These are phyloP conservation scores for Capsicum pubescens DNA, from an alignment of 257 asterid species.

Conservation along the genomic window DNA sequence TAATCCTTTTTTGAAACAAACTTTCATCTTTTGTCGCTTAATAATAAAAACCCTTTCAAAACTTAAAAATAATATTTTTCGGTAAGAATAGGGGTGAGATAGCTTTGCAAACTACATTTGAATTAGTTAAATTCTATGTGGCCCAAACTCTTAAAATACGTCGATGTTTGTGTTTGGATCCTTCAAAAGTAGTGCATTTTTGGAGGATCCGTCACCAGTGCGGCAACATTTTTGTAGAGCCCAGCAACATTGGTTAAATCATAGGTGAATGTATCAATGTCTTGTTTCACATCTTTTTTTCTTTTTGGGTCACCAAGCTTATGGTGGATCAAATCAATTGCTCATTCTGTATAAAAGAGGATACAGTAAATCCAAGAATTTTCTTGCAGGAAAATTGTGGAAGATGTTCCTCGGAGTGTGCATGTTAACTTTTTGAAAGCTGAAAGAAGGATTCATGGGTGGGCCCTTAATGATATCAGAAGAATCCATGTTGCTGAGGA, in stretches of 20 bases:
- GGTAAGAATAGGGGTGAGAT: too few species aligned
- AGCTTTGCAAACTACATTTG: neutral
- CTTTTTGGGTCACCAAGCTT: neutral
- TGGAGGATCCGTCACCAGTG: too few species aligned
- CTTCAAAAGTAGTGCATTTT: too few species aligned
- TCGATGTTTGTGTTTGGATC: too few species aligned
- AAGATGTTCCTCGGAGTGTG: conserved; percentile 95
- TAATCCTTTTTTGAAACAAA: too few species aligned
- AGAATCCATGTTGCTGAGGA: conserved; percentile 95
- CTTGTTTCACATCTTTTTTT: neutral
- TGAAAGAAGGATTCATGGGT: conserved; percentile 92
- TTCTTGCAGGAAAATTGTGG: conserved; percentile 78
- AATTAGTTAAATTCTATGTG: neutral
- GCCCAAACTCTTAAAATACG: too few species aligned
- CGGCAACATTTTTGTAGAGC: too few species aligned
- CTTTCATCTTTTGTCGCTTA: too few species aligned
- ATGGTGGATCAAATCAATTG: neutral
- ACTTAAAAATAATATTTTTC: too few species aligned
- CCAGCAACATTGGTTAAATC: too few species aligned
- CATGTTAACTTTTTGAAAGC: conserved; percentile 93
- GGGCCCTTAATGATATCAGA: conserved; percentile 91
- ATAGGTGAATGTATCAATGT: neutral
- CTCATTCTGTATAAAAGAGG: neutral
- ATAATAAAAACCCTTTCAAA: too few species aligned
- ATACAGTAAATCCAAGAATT: neutral